phyloP scores from a whole-genome alignment of 371 early-diverging fungal genomes.

The Rhizopus delemar region DNA sequence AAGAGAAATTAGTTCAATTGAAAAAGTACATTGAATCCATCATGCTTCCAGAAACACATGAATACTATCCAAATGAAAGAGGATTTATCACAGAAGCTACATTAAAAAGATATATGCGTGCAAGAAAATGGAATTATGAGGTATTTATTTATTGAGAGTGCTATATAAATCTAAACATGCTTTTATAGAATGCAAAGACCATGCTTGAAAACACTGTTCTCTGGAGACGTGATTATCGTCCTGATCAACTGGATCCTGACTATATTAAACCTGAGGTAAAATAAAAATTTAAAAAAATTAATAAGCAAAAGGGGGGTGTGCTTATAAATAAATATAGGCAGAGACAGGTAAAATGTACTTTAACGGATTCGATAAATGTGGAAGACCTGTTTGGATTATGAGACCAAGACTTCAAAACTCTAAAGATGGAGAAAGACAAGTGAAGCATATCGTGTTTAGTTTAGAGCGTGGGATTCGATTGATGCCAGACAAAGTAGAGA shows the following conservation, averaged over 20 bases:
- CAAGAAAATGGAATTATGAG: constrained; percentile 71
- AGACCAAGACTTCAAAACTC: constrained; percentile 80
- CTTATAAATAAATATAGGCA: constrained; percentile 36
- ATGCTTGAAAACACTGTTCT: constrained; percentile 69
- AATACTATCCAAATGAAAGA: constrained; percentile 51
- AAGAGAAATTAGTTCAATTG: constrained; percentile 44
- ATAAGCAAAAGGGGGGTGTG: too few species aligned
- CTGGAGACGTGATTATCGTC: constrained; percentile 79
- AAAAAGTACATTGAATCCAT: constrained; percentile 52
- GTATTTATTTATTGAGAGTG: constrained; percentile 18
- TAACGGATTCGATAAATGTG: constrained; percentile 74
- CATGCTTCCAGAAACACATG: constrained; percentile 51
- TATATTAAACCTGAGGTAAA: constrained; percentile 73
- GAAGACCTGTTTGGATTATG: constrained; percentile 75
- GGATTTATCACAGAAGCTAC: constrained; percentile 60
- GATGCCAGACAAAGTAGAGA: constrained; percentile 76
- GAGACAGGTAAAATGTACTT: constrained; percentile 81
- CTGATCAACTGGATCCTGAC: constrained; percentile 70
- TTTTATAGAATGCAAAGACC: constrained; percentile 50
- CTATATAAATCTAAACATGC: background rate
- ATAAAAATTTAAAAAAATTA: too few species aligned
- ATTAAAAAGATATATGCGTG: constrained; percentile 74
- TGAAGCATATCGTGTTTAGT: constrained; percentile 76
- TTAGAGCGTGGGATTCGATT: constrained; percentile 78
- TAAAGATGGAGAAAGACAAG: constrained; percentile 72